These are phyloP conservation scores for Naganishia antarctica DNA, from an alignment of 768 basidiomycete species.

Conservation along the genomic window DNA sequence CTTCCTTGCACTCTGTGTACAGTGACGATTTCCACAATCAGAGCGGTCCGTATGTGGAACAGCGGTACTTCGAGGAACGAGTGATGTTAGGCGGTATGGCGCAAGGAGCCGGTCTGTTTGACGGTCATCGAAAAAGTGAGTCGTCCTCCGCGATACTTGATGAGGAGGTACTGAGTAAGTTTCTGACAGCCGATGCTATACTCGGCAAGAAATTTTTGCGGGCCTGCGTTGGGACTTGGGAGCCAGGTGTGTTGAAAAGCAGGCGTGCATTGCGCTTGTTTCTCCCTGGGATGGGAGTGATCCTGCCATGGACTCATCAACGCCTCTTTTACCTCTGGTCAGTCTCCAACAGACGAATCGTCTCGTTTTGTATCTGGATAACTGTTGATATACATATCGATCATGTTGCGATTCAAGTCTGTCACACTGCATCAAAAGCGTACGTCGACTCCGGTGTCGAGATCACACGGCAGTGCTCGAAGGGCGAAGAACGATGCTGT, in stretches of 20 bases:
- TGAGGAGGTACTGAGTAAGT: too few relatives aligned
- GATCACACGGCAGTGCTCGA: too few relatives aligned
- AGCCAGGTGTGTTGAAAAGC: constrained; percentile 20
- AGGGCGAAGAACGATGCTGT: too few relatives aligned
- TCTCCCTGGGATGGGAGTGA: too few relatives aligned
- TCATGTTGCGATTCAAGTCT: not conserved
- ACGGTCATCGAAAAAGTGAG: constrained; percentile 30
- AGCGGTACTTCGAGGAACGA: constrained; percentile 31
- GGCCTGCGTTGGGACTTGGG: constrained; percentile 29
- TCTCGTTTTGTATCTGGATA: constrained; percentile 11
- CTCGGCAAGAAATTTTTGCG: constrained; percentile 26
- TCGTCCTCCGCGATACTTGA: not conserved
- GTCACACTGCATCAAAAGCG: too few relatives aligned
- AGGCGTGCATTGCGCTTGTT: constrained; percentile 8
- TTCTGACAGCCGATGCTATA: constrained; percentile 29
- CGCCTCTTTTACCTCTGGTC: not conserved
- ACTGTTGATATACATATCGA: not conserved
- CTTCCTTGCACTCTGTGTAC: not conserved
- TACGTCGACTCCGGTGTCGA: too few relatives aligned
- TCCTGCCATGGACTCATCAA: not conserved
- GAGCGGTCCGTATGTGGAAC: constrained; percentile 29
- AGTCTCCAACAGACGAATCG: constrained; percentile 14
- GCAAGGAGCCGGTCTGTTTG: constrained; percentile 28
- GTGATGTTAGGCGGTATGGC: constrained; percentile 30
- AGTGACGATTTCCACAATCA: not conserved